Evolutionary conservation across 2,329 filamentous ascomycete genomes (phyloP).

Genomic region (Fusarium succisae): DNA sequence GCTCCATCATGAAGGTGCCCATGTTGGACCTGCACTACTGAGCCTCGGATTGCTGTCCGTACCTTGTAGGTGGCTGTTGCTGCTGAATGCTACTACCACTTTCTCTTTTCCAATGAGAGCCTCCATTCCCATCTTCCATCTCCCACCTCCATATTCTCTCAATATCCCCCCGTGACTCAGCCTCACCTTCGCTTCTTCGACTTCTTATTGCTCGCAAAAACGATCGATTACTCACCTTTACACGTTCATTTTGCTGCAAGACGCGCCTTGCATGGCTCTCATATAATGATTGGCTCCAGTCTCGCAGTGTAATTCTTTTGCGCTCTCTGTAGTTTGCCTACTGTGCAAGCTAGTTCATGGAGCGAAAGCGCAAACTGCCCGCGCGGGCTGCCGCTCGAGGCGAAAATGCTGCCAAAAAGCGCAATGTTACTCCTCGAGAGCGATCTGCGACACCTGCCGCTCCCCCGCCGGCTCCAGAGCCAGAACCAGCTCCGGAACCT

Average conservation of each 20-base stretch:
- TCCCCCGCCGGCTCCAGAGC: constrained; percentile 45
- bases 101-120: constrained; percentile 28
- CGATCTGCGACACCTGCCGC: constrained; percentile 59
- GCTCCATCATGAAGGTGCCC: constrained; percentile 16
- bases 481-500: constrained; percentile 40
- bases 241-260: constrained; percentile 18
- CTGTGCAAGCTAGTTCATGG: constrained; percentile 55
- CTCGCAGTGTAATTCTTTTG: constrained; percentile 33
- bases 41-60: constrained; percentile 34
- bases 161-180: constrained; percentile 9
- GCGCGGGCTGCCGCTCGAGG: constrained; percentile 68
- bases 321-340: constrained; percentile 15
- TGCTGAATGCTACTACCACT: constrained; percentile 22
- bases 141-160: constrained; percentile 27
- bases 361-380: constrained; percentile 72
- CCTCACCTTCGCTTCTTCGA: constrained; percentile 5
- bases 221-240: constrained; percentile 4
- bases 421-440: constrained; percentile 65
- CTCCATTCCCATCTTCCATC: constrained; percentile 29
- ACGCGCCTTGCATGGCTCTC: constrained; percentile 45
- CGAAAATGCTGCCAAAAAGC: constrained; percentile 69
- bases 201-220: neutral
- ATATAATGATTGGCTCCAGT: constrained; percentile 45
- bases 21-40: constrained; percentile 27
- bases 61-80: constrained; percentile 17